Conservation (phyloP, 2,329 filamentous ascomycete species). For the Ophiostoma novo-ulmi region DNA sequence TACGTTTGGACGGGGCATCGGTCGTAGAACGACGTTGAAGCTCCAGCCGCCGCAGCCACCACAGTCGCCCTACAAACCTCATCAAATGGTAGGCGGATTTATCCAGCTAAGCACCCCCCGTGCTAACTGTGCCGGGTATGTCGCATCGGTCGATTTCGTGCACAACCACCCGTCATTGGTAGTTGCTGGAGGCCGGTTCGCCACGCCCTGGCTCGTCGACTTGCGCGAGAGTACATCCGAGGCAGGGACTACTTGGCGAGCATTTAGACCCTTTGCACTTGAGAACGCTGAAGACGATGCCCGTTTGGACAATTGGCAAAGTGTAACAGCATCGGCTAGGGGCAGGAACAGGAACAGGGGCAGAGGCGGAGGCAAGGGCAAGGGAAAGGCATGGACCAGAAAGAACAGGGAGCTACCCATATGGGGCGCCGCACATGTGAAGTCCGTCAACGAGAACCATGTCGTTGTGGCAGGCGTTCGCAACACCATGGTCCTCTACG, state of each 20-base stretch:
- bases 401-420: not conserved
- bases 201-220: slow-evolving; percentile 44
- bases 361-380: not conserved
- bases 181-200: slow-evolving; percentile 46
- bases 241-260: not conserved
- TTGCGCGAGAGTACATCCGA: slow-evolving; percentile 34
- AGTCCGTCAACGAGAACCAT: slow-evolving; percentile 45
- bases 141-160: slow-evolving; percentile 25
- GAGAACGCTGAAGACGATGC: not conserved
- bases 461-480: slow-evolving; percentile 50
- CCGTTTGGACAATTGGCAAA: not conserved
- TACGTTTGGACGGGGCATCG: not conserved
- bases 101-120: not conserved
- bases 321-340: slow-evolving; percentile 8
- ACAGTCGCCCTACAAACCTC: not conserved
- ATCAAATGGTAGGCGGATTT: not conserved
- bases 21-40: not conserved
- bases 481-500: slow-evolving; percentile 51
- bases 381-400: not conserved
- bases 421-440: slow-evolving; percentile 40
- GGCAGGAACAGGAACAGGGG: not conserved
- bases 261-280: slow-evolving; percentile 17
- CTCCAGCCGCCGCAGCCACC: not conserved
- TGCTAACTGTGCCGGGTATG: not conserved
- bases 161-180: slow-evolving; percentile 40